phyloP scores from a whole-genome alignment of 2,329 filamentous ascomycete species.

The Pseudocercospora pini-densiflorae region DNA sequence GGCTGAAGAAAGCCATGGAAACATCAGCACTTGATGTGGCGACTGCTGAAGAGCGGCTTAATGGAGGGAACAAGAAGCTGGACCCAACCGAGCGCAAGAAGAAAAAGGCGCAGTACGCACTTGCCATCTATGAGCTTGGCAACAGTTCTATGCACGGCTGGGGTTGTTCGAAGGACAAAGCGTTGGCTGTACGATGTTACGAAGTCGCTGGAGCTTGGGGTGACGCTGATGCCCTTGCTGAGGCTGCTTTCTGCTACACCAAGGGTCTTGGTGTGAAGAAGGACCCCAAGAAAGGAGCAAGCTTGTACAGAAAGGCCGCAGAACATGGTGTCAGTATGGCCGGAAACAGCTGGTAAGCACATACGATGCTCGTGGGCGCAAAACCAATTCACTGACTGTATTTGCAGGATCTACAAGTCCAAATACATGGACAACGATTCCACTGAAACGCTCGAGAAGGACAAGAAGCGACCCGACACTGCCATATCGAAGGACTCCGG shows the following conservation, averaged over 20 bases:
- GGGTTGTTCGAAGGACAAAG: conserved; percentile 93
- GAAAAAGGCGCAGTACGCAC: conserved; percentile 88
- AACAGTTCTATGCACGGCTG: conserved; percentile 98
- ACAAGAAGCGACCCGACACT: conserved; percentile 28
- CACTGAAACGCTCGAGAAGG: conserved; percentile 19
- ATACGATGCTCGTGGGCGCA: background rate
- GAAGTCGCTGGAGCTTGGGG: conserved; percentile 97
- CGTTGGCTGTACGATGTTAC: conserved; percentile 86
- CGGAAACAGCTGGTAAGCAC: conserved; percentile 91
- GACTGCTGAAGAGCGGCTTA: conserved; percentile 46
- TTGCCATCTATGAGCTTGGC: conserved; percentile 94
- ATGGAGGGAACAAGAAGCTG: conserved; percentile 22
- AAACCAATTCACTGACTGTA: background rate
- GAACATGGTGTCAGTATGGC: conserved; percentile 96
- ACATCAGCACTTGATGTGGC: conserved; percentile 85
- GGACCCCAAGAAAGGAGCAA: conserved; percentile 90
- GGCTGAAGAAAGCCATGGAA: conserved; percentile 90
- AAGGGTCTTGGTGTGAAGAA: conserved; percentile 95
- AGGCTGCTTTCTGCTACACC: conserved; percentile 95
- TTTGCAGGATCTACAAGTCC: conserved; percentile 85
- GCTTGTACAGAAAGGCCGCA: conserved; percentile 87
- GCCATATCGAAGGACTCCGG: conserved; percentile 20
- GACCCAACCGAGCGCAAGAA: conserved; percentile 70
- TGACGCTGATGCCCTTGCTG: conserved; percentile 89
- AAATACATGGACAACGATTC: conserved; percentile 73